phyloP scores from a whole-genome alignment of 164 flowering plant genomes.

The Akebia trifoliata region DNA sequence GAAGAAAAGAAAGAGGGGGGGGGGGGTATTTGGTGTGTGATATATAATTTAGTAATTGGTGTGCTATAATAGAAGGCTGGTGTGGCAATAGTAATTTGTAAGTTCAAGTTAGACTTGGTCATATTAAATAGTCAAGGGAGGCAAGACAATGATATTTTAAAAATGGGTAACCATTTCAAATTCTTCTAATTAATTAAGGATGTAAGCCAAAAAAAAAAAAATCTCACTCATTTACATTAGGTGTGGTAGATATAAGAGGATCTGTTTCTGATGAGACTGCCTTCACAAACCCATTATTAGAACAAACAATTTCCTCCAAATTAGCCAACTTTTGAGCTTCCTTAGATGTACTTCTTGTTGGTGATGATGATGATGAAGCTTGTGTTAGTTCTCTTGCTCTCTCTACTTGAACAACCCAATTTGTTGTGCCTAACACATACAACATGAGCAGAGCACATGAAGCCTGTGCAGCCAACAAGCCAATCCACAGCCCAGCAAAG shows the following conservation, averaged over 20 bases:
- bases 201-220: constrained; percentile 1
- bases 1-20: too few relatives aligned
- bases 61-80: too few relatives aligned
- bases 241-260: constrained; percentile 37
- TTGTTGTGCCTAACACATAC: constrained; percentile 18
- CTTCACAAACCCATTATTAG: constrained; percentile 27
- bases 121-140: too few relatives aligned
- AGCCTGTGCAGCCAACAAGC: constrained; percentile 29
- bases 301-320: constrained; percentile 26
- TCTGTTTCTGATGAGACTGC: constrained; percentile 46
- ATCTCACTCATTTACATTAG: constrained; percentile 8
- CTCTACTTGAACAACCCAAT: constrained; percentile 24
- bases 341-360: not conserved
- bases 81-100: too few relatives aligned
- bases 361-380: constrained; percentile 1
- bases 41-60: too few relatives aligned
- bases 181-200: not conserved
- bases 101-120: too few relatives aligned
- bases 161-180: constrained; percentile 3
- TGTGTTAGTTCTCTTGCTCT: constrained; percentile 22
- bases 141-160: not conserved
- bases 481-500: constrained; percentile 29
- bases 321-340: constrained; percentile 4
- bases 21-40: too few relatives aligned
- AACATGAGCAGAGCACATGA: constrained; percentile 29